Evolutionary conservation across 2,329 filamentous ascomycete genomes (phyloP).

Genomic region (Scleromitrula shiraiana): DNA sequence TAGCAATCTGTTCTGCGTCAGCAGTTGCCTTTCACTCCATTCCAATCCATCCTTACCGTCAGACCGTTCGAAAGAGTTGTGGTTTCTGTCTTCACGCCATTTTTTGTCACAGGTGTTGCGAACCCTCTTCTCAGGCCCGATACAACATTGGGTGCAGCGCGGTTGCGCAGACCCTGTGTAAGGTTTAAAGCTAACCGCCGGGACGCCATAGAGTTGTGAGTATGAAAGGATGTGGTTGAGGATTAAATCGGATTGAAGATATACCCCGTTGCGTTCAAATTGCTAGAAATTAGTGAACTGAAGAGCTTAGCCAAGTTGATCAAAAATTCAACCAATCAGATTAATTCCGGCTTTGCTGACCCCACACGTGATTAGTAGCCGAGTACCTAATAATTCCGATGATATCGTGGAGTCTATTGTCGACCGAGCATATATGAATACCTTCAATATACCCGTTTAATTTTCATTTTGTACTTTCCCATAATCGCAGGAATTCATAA

Average conservation of each 20-base stretch:
- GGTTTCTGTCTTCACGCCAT: slow-evolving; percentile 79
- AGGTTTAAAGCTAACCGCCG: slow-evolving; percentile 95
- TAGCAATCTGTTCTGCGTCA: slow-evolving; percentile 66
- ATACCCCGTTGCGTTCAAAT: slow-evolving; percentile 9
- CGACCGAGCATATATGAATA: slow-evolving; percentile 7
- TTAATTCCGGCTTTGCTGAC: slow-evolving; percentile 9
- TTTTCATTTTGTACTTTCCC: slow-evolving; percentile 3
- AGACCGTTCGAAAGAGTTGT: slow-evolving; percentile 96
- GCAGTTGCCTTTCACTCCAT: slow-evolving; percentile 16
- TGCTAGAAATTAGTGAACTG: slow-evolving; percentile 10
- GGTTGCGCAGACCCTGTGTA: slow-evolving; percentile 80
- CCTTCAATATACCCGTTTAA: slow-evolving; percentile 1
- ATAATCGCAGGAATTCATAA: slow-evolving; percentile 26
- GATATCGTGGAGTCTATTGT: no score
- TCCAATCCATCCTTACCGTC: slow-evolving; percentile 53
- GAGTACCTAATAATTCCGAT: slow-evolving; percentile 11
- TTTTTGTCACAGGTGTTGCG: slow-evolving; percentile 67
- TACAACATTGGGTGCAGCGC: slow-evolving; percentile 73
- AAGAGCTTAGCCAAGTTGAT: slow-evolving; percentile 9
- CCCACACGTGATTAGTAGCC: slow-evolving; percentile 6
- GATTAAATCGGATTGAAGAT: slow-evolving; percentile 16
- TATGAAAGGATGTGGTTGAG: slow-evolving; percentile 16
- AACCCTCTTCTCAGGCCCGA: slow-evolving; percentile 76
- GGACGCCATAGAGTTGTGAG: slow-evolving; percentile 68
- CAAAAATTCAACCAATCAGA: slow-evolving; percentile 9